Evolutionary conservation across 495 filamentous ascomycete genomes (phyloP), one percentile per base, ranked within the genome.

Genomic region (Penicillium mononematosum): DNA sequence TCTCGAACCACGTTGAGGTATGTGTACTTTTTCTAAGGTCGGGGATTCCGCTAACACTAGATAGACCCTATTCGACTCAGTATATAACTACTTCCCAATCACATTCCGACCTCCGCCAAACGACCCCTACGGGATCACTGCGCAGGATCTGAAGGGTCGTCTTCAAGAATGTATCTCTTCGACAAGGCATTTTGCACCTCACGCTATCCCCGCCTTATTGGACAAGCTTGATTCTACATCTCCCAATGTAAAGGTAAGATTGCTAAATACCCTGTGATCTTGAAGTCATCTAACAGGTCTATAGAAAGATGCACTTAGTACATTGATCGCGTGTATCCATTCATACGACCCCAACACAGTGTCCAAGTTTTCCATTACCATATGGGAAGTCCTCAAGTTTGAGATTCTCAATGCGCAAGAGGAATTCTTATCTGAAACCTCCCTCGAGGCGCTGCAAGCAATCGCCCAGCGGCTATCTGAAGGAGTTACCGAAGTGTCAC

Each of bases 11-110:
- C 67, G 81, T 77, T 8, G 86, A 90, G 76, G 86, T 86, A 71
- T 53, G 70, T 61, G 27, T 32, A 11, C 5, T 32, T 47, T 17
- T 41, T 22, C 7, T 22, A 61, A 69, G 24, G 69, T 83, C 64
- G 79, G 76, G 5, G 84, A 88, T 73, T 43, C 25, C 24, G 17
- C 72, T 81, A 55, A 82, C 48, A 12, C 8, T 11, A 1, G 36
- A 55, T 66, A 86, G 83, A 69, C 75, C 11, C 71, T 90, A 17
- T 91, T 90, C 65, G 88, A 91, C 58, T 75, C 86, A 4, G 85
- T 88, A 16, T 91, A 88, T 65, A 88, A 88, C 58, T 91, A 91
- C 68, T 91, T 90, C 64, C 88, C 88, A 0, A 90, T 91, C 53
- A 89, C 88, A 0, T 91, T 90, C 68, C 78, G 82, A 59, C 88